Percentiles rank a stretch among this genome's conserved stretches.
These are phyloP conservation scores for Sordariomycetes sp. DNA, from an alignment of 2,329 filamentous ascomycete genomes.

Conservation along the genomic window DNA sequence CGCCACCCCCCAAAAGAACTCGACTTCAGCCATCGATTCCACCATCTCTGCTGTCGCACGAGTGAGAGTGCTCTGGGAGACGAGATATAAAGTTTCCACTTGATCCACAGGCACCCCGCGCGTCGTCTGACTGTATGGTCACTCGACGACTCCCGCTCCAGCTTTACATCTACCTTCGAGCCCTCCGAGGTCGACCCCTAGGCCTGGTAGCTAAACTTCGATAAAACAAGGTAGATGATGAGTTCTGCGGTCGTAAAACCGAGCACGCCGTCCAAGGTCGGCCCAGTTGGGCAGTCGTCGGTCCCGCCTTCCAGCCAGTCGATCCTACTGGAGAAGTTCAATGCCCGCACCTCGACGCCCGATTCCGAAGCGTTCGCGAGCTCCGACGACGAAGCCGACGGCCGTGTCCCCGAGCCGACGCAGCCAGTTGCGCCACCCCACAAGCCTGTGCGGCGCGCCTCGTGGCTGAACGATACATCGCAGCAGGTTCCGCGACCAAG, in stretches of 20 bases:
- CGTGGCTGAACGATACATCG: slow-evolving; percentile 76
- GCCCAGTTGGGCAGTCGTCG: slow-evolving; percentile 29
- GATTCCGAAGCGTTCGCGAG: slow-evolving; percentile 90
- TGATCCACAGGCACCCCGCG: neutral
- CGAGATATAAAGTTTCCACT: neutral
- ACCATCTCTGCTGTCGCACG: neutral
- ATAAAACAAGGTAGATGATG: slow-evolving; percentile 23
- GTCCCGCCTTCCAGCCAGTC: slow-evolving; percentile 46
- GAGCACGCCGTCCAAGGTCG: slow-evolving; percentile 31
- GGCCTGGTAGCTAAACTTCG: neutral
- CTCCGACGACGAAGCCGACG: slow-evolving; percentile 81
- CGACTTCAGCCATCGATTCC: neutral
- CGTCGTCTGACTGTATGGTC: neutral
- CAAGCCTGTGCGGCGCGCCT: slow-evolving; percentile 59
- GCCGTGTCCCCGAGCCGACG: slow-evolving; percentile 39
- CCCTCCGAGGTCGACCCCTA: neutral
- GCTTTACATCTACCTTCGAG: neutral
- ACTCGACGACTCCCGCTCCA: neutral
- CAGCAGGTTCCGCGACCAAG: slow-evolving; percentile 50
- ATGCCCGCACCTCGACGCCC: slow-evolving; percentile 72
- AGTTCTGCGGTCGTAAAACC: slow-evolving; percentile 36
- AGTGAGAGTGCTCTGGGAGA: neutral
- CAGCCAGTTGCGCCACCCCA: slow-evolving; percentile 33
- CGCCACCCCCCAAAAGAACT: neutral
- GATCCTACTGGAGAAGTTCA: slow-evolving; percentile 60